Base-by-base conservation (phyloP, 192 early-diverging fungal genomes). In the Podila epigama region DNA sequence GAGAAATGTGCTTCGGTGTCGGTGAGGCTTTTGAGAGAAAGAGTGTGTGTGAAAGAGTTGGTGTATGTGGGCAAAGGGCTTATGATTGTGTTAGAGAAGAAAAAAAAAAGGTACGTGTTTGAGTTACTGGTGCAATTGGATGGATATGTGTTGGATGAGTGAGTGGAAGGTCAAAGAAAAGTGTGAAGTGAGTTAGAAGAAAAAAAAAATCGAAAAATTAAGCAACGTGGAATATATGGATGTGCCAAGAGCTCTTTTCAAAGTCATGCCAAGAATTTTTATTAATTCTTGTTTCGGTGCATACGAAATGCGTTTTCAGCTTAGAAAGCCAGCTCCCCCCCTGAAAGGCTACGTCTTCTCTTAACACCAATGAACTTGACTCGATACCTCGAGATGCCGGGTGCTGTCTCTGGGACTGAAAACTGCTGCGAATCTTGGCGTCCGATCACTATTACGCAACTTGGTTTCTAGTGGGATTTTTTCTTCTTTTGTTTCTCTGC, bases 361-460 rank as follows among this genome's bases (percentile, higher is more conserved):
- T n/a, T n/a, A n/a, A n/a, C n/a, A n/a, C n/a, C n/a, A n/a, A n/a
- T n/a, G n/a, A n/a, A n/a, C n/a, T n/a, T n/a, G n/a, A n/a, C n/a
- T n/a, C n/a, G n/a, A n/a, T n/a, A n/a, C n/a, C n/a, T n/a, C n/a
- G n/a, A n/a, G n/a, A n/a, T n/a, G n/a, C n/a, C n/a, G n/a, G n/a
- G n/a, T n/a, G n/a, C n/a, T n/a, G n/a, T n/a, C n/a, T n/a, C n/a
- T n/a, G 15, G 5, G 41, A 42, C 44, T 22, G 44, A 22, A 9
- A 48, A 48, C 44, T 48, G 44, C 44, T 48, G 44, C 44, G 44
- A 48, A 48, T 48, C 44, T 48, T 48, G 44, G 44, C 44, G 25
- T 48, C 16, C n/a, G n/a, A n/a, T n/a, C n/a, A n/a, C n/a, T n/a
- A n/a, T n/a, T n/a, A n/a, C n/a, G n/a, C n/a, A n/a, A n/a, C n/a